These are phyloP conservation scores for Podospora pseudopauciseta DNA, from an alignment of 495 filamentous ascomycete species.

Conservation along the genomic window DNA sequence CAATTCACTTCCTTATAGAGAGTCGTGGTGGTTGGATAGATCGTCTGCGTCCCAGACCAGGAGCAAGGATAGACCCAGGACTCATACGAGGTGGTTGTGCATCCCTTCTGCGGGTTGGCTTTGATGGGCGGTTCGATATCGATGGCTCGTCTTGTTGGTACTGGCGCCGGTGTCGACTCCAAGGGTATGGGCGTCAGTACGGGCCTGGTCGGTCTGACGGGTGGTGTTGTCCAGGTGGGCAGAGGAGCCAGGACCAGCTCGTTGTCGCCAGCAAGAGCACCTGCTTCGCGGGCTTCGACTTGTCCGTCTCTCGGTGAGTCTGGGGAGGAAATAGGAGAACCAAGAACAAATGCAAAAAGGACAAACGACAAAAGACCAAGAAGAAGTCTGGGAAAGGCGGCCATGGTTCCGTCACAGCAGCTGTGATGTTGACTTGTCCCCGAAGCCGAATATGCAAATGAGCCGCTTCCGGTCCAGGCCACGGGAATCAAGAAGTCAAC, in stretches of 20 bases:
- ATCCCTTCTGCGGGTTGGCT: slow-evolving; percentile 15
- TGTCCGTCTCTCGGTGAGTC: background rate
- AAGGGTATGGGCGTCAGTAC: background rate
- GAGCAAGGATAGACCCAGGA: slow-evolving; percentile 19
- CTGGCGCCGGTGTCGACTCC: background rate
- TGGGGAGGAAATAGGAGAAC: background rate
- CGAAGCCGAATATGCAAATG: slow-evolving; percentile 23
- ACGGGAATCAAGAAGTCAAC: slow-evolving; percentile 12
- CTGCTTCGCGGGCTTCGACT: background rate
- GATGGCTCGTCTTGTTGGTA: slow-evolving; percentile 4
- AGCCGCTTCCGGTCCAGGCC: slow-evolving; percentile 22
- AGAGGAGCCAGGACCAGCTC: background rate
- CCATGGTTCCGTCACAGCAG: slow-evolving; percentile 19
- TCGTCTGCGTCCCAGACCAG: slow-evolving; percentile 30
- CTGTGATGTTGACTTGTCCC: slow-evolving; percentile 8
- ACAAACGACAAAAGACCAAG: background rate
- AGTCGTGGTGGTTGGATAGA: slow-evolving; percentile 31
- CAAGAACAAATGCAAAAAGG: background rate
- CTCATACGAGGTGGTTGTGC: slow-evolving; percentile 28
- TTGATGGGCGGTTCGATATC: slow-evolving; percentile 3
- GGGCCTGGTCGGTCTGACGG: background rate
- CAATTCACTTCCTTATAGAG: slow-evolving; percentile 28
- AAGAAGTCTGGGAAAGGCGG: background rate
- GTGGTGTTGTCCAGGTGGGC: slow-evolving; percentile 5
- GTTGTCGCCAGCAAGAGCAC: background rate